These are phyloP conservation scores for Calocybe indica DNA, from an alignment of 768 basidiomycete genomes.

Conservation along the genomic window DNA sequence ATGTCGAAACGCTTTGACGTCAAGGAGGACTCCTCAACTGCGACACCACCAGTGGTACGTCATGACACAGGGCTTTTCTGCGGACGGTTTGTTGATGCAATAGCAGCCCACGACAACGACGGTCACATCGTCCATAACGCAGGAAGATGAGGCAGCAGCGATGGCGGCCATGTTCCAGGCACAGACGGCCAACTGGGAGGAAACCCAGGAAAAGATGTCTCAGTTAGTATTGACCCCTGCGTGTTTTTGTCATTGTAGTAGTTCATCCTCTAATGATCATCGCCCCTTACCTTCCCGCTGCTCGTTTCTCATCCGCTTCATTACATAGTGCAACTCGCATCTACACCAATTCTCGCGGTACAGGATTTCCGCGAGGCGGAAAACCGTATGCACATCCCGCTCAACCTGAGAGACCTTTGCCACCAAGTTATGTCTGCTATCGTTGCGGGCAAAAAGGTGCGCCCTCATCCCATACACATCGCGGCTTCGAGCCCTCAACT, in stretches of 20 bases:
- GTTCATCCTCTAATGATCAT: conserved; percentile 67
- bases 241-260: conserved; percentile 64
- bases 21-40: conserved; percentile 54
- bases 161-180: conserved; percentile 99
- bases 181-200: conserved; percentile 93
- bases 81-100: not conserved
- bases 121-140: conserved; percentile 39
- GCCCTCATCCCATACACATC: conserved; percentile 9
- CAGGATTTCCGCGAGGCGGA: conserved; percentile 54
- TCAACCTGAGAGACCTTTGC: conserved; percentile 72
- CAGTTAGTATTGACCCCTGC: conserved; percentile 78
- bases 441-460: conserved; percentile 96
- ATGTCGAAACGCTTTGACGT: conserved; percentile 91
- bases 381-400: conserved; percentile 48
- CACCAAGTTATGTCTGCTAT: conserved; percentile 96
- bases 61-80: conserved; percentile 9
- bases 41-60: conserved; percentile 26
- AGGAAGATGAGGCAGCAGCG: conserved; percentile 86
- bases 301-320: conserved; percentile 14
- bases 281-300: conserved; percentile 31
- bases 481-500: conserved; percentile 5
- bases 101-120: conserved; percentile 8
- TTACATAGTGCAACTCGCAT: conserved; percentile 58
- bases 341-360: conserved; percentile 64
- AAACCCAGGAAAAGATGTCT: conserved; percentile 99